Percentiles rank a stretch among this genome's conserved stretches.
These are phyloP conservation scores for Rhodomyrtus psidioides DNA, from an alignment of 441 rosid species.

Conservation along the genomic window DNA sequence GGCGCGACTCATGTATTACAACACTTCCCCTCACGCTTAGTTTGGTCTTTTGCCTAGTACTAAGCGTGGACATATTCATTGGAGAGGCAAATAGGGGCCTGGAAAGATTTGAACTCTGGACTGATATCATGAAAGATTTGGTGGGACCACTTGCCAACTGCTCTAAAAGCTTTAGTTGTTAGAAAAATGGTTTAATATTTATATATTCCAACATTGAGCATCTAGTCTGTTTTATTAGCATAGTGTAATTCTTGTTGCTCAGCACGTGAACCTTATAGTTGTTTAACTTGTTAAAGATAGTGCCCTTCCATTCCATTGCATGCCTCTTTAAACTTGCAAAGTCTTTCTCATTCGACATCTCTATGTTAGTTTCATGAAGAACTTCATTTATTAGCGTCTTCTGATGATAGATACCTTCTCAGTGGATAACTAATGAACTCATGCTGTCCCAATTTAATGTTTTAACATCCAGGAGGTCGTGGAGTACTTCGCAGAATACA, in stretches of 20 bases:
- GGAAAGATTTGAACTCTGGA: too few species aligned
- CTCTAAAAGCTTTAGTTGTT: too few species aligned
- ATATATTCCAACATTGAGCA: too few species aligned
- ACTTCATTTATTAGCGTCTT: neutral
- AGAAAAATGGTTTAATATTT: too few species aligned
- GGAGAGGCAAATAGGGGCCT: too few species aligned
- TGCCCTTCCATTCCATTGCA: neutral
- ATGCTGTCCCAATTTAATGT: neutral
- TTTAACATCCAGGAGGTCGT: constrained; percentile 1
- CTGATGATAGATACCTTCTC: neutral
- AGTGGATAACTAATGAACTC: neutral
- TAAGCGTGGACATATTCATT: too few species aligned
- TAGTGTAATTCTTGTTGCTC: neutral
- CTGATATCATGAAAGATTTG: too few species aligned
- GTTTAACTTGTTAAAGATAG: neutral
- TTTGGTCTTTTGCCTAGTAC: too few species aligned
- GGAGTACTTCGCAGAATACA: constrained; percentile 11
- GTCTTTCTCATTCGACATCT: neutral
- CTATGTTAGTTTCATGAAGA: neutral
- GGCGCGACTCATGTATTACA: neutral
- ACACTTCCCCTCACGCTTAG: too few species aligned
- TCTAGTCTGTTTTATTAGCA: neutral
- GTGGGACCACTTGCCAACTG: too few species aligned
- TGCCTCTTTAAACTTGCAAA: neutral
- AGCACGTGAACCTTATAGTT: neutral